Base-by-base conservation (phyloP, 2,329 filamentous ascomycete genomes). In the Ramularia collo-cygni region DNA sequence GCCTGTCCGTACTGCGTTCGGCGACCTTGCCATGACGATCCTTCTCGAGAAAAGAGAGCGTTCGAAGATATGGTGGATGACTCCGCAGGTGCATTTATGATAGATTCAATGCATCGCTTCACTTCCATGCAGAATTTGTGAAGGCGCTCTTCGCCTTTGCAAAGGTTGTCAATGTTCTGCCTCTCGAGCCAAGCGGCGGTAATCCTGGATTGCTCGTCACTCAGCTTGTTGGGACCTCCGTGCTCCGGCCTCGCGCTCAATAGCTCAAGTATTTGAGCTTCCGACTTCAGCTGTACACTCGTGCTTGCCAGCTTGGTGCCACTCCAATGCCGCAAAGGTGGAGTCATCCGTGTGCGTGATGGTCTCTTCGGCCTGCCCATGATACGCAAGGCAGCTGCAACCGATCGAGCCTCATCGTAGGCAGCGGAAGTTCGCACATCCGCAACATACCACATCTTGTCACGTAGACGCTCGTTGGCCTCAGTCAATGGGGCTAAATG, bases 371-470 rank as follows among this genome's bases (percentile, higher is more conserved):
- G 59, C 43, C 79, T 72, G 46, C 81, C 84, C 92, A 98, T 96
- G 6, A 84, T 87, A 63, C 92, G 93, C 35, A 98, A 69, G 4
- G 90, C 92, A 44, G 85, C 76, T 4, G 88, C 85, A 33, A 96
- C 82, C 49, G 90, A 86, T 43, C 82, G 81, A 28, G 86, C 87
- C 52, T 93, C 83, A 44, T 92, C 85, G 55, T 95, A 96, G 8
- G 81, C 79, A 35, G 81, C 84, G 3, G 92, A 95, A 54, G 90
- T 89, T 47, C 86, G 83, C 18, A 96, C 89, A 61, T 95, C 88
- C 1, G 85, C 90, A 44, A 92, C 85, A 60, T 94, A 98, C 92
- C 92, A 98, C 85, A 96, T 95, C 70, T 96, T 96, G 61, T 95
- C 85, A 29, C 92, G 79, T 10, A 55, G 33, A 16, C 34, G 37